Base-by-base conservation (phyloP, 2,329 filamentous ascomycete species). In the Hortaea sp. region DNA sequence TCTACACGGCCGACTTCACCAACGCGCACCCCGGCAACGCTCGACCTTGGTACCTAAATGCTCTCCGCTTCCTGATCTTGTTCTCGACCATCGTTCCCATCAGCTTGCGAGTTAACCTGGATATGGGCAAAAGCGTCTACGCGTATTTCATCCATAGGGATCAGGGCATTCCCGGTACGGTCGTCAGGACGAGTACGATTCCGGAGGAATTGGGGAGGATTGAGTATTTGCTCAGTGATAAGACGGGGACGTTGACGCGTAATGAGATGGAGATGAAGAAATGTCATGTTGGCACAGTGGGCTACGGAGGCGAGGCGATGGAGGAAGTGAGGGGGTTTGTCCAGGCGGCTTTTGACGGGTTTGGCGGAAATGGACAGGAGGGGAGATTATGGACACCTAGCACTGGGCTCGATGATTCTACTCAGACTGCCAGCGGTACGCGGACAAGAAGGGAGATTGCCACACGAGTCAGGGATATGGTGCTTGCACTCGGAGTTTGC, bases 71-170 rank as follows among this genome's bases (percentile, higher is more conserved):
- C 63, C 70, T 98, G 52, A 94, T 98, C 50, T 74, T 98, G 1
- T 98, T 98, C 71, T 97, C 90, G n/a, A 97, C 90, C 0, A 98
- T 98, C 59, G 94, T 98, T 28, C 92, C 92, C 1, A 95, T 98
- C 66, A 94, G 88, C 68, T 73, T 98, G 55, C 84, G 92, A 43
- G 92, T 98, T 56, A 98, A 98, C 62, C 74, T 98, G 12, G 92
- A 98, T 62, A 84, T 98, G 78, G 94, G 90, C 35, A 98, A 98
- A 68, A 90, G 86, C 46, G 88, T 92, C 2, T 98, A 95, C 66
- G 94, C 89, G 6, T 86, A 84, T 69, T 95, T 95, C 61, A 98
- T 98, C 48, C 88, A 98, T 63, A 77, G 83, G 42, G 92, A 98
- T 59, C 75, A 84, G 35, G 90, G 85, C 13, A 98, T 98, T 49